These are phyloP conservation scores for Exophiala oligosperma DNA, from an alignment of 2,329 filamentous ascomycete species.

Conservation along the genomic window DNA sequence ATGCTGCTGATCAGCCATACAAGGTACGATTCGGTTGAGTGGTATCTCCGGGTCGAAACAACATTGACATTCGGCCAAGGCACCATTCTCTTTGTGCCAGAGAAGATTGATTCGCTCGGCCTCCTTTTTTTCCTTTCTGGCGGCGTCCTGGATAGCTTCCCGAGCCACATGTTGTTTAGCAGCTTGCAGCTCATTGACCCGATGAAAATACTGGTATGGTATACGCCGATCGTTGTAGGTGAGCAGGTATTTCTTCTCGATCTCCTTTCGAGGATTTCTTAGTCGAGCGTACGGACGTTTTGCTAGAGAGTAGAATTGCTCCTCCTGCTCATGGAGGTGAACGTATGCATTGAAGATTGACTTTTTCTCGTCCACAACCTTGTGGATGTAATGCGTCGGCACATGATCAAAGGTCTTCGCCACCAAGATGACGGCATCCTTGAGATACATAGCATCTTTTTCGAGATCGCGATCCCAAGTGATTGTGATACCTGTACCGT, in stretches of 20 bases:
- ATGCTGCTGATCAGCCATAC: conserved; percentile 59
- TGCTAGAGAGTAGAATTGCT: conserved; percentile 12
- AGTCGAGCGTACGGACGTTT: conserved; percentile 27
- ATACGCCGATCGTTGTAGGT: conserved; percentile 12
- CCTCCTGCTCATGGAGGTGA: conserved; percentile 30
- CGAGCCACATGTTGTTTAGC: conserved; percentile 30
- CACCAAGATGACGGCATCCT: conserved; percentile 31
- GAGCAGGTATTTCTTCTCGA: conserved; percentile 25
- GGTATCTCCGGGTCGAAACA: conserved; percentile 67
- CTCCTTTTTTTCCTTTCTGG: conserved; percentile 29
- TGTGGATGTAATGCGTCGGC: conserved; percentile 26
- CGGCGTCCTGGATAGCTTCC: conserved; percentile 21
- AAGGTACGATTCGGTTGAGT: conserved; percentile 68
- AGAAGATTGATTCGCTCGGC: conserved; percentile 38
- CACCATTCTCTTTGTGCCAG: conserved; percentile 47
- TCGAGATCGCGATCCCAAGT: conserved; percentile 28
- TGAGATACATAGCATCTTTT: conserved; percentile 21
- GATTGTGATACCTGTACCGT: conserved; percentile 36
- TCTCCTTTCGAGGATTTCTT: conserved; percentile 19
- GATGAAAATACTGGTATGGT: conserved; percentile 18
- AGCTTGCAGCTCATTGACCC: conserved; percentile 32
- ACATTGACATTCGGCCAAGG: conserved; percentile 68
- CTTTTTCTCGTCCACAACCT: conserved; percentile 23
- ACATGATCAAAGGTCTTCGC: conserved; percentile 25
- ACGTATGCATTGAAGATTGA: conserved; percentile 34